Base-by-base conservation (phyloP, 441 rosid genomes). In the Mallotus repandus region DNA sequence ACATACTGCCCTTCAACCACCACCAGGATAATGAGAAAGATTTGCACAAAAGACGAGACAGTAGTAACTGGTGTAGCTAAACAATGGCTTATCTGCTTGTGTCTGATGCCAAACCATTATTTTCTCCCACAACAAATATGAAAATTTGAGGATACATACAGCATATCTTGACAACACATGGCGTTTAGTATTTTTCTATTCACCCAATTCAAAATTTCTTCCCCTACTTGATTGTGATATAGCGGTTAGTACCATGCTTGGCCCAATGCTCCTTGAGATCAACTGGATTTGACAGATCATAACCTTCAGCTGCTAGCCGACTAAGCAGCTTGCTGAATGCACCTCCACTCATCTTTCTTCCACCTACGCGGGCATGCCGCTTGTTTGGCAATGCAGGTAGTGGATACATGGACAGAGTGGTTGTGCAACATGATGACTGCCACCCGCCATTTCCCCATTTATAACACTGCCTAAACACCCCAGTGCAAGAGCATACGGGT, bases 361-460 rank as follows among this genome's bases (percentile, higher is more conserved):
- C 99, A 71, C 99, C 98, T 12, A 95, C 83, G 29, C 99, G 87
- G 38, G 97, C 95, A 66, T 93, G 98, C 43, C 89, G 83, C 76
- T 95, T 95, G 84, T 90, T 93, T 38, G 98, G 99, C 71, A 89
- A 83, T 1, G 96, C 88, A 0, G 98, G 99, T 21, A 95, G 82
- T 0, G 99, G 99, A 68, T 92, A 77, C 89, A 93, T 82, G 10
- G 99, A 95, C 66, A 95, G 63, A 35, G 89, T 82, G 53, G 96
- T 95, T 12, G 99, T 95, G 95, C 99, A 95, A 74, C 99, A 95
- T 0, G 99, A 87, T 52, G 99, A 95, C 65, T 95, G 98, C 99
- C 99, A 95, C 12, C 99, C 99, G 48, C 99, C 98, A 45, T 84
- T 95, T 18, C 99, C 99, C 99, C 99, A 95, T 81, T 95, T 95